A percentile compares a stretch with the other conserved stretches of the same genome.
Evolutionary conservation across 495 filamentous ascomycete species (phyloP).

Genomic region (Hyaloscypha hepaticicola): DNA sequence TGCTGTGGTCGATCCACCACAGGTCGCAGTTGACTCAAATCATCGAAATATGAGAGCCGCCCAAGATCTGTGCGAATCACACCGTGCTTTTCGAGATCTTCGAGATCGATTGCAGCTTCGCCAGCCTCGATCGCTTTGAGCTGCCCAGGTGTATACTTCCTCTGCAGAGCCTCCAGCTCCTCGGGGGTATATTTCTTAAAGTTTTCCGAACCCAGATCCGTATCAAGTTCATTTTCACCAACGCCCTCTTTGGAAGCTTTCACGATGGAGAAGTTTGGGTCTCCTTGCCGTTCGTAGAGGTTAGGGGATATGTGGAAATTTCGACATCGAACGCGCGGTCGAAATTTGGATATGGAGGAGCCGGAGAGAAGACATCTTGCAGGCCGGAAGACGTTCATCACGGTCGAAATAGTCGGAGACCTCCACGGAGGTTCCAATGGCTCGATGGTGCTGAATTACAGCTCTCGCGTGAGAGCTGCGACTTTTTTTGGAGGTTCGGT

Average conservation of each 20-base stretch:
- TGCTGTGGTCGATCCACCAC: constrained; percentile 61
- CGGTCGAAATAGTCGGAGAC: constrained; percentile 17
- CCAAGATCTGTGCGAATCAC: constrained; percentile 68
- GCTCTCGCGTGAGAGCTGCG: constrained; percentile 6
- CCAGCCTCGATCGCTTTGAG: constrained; percentile 82
- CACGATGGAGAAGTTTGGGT: constrained; percentile 37
- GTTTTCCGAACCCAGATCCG: constrained; percentile 23
- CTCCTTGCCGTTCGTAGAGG: constrained; percentile 32
- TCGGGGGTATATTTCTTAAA: constrained; percentile 66
- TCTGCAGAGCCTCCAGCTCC: constrained; percentile 60
- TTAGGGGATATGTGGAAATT: constrained; percentile 52
- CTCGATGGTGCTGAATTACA: constrained; percentile 18
- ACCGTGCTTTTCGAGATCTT: constrained; percentile 73
- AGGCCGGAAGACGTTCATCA: constrained; percentile 60
- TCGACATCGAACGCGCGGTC: constrained; percentile 47
- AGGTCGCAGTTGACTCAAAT: constrained; percentile 74
- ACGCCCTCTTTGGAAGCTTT: constrained; percentile 35
- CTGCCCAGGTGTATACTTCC: constrained; percentile 76
- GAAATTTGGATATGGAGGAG: constrained; percentile 43
- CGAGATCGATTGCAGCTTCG: constrained; percentile 75
- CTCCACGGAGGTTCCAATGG: constrained; percentile 18
- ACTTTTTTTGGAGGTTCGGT: constrained; percentile 18
- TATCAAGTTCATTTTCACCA: constrained; percentile 29
- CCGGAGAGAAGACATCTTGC: constrained; percentile 57
- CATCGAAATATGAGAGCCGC: constrained; percentile 75